Evolutionary conservation across 2,329 filamentous ascomycete species (phyloP).

Genomic region (Pseudogymnoascus sp.): DNA sequence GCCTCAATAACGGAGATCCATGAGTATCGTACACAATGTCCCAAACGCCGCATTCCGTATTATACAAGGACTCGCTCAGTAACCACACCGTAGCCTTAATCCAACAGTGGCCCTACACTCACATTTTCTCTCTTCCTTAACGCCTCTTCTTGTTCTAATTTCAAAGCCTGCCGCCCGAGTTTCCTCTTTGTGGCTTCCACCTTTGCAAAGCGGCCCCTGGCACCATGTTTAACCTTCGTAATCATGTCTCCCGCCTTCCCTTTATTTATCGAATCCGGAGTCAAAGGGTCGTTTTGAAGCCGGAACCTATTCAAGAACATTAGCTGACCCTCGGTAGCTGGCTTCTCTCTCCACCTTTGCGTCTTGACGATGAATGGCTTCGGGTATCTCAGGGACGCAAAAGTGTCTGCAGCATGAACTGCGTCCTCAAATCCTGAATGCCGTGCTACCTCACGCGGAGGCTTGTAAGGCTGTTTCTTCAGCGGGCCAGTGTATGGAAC

Average conservation of each 20-base stretch:
- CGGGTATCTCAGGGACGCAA: conserved; percentile 58
- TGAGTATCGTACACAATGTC: background rate
- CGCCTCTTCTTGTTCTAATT: conserved; percentile 32
- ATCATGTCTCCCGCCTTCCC: conserved; percentile 86
- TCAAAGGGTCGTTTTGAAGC: conserved; percentile 45
- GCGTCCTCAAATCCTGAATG: conserved; percentile 63
- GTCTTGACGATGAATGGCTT: conserved; percentile 56
- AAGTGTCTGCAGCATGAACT: conserved; percentile 79
- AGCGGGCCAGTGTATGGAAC: conserved; percentile 32
- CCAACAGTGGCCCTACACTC: conserved; percentile 44
- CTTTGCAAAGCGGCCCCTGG: conserved; percentile 52
- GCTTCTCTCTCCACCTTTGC: conserved; percentile 60
- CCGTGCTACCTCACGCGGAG: conserved; percentile 59
- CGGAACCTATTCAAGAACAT: conserved; percentile 61
- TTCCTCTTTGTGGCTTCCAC: conserved; percentile 46
- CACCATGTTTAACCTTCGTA: conserved; percentile 80
- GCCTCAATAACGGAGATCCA: background rate
- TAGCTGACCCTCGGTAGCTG: conserved; percentile 59
- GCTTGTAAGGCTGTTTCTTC: conserved; percentile 48
- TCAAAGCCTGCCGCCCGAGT: conserved; percentile 31
- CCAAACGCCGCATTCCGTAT: conserved; percentile 1
- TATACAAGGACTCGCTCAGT: background rate
- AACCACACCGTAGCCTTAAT: conserved; percentile 14
- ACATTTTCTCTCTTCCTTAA: conserved; percentile 43
- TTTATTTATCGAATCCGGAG: conserved; percentile 55